Conservation (phyloP, 1,139 yeast species). For the Protomyces lactucae-debilis region DNA sequence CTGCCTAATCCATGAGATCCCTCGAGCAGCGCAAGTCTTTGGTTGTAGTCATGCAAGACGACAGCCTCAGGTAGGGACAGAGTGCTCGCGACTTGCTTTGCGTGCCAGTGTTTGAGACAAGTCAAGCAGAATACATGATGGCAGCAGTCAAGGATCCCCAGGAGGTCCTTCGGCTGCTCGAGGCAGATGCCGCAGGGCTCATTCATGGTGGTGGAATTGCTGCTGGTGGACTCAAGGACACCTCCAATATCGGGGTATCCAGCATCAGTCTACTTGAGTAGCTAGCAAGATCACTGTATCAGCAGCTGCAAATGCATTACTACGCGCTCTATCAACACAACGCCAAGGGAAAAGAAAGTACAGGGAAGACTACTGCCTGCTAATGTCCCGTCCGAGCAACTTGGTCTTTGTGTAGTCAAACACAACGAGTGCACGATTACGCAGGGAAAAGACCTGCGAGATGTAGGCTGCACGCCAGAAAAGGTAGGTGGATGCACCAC, state of each 20-base stretch:
- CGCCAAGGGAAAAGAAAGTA: neutral
- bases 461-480: slow-evolving; percentile 94
- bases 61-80: neutral
- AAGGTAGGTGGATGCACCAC: slow-evolving; percentile 80
- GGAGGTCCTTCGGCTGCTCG: neutral
- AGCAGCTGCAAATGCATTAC: no score
- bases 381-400: slow-evolving; percentile 77
- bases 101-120: neutral
- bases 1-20: neutral
- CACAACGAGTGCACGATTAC: slow-evolving; percentile 78
- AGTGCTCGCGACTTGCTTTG: neutral
- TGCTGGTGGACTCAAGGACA: no score
- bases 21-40: neutral
- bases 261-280: no score
- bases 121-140: neutral
- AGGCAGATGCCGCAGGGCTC: neutral
- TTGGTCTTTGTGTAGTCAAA: slow-evolving; percentile 85
- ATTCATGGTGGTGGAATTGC: neutral
- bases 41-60: neutral
- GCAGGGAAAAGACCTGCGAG: slow-evolving; percentile 83
- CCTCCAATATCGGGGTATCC: no score
- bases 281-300: no score
- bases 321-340: neutral
- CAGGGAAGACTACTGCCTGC: neutral
- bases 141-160: neutral